Percentiles rank a stretch among this genome's conserved stretches.
Conservation (phyloP, 2,329 filamentous ascomycete species). For the Lecanosticta acicola region DNA sequence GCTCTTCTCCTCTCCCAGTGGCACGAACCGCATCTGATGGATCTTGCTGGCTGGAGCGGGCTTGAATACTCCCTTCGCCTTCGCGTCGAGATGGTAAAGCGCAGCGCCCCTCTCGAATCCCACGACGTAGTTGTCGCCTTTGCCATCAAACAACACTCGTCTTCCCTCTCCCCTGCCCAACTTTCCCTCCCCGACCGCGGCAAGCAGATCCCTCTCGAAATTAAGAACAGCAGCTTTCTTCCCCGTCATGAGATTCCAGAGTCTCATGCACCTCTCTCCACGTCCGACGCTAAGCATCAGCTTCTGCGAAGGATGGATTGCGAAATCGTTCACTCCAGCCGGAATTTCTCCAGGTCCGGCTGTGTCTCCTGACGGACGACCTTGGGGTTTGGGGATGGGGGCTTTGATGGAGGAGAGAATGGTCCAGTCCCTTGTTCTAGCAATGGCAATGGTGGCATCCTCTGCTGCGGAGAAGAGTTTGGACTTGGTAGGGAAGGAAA, state of each 20-base stretch:
- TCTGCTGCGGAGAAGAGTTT: slow-evolving; percentile 86
- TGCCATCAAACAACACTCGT: slow-evolving; percentile 71
- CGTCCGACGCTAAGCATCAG: slow-evolving; percentile 89
- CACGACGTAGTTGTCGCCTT: slow-evolving; percentile 78
- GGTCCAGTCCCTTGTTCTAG: slow-evolving; percentile 82
- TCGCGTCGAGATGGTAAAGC: slow-evolving; percentile 83
- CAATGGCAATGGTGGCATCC: slow-evolving; percentile 86
- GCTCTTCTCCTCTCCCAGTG: slow-evolving; percentile 37
- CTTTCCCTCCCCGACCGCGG: slow-evolving; percentile 68
- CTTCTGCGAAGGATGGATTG: slow-evolving; percentile 93
- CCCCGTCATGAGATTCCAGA: slow-evolving; percentile 96
- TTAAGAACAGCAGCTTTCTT: slow-evolving; percentile 91
- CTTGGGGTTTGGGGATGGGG: slow-evolving; percentile 72
- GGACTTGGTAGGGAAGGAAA: slow-evolving; percentile 76
- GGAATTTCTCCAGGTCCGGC: slow-evolving; percentile 74
- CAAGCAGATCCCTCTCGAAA: slow-evolving; percentile 68
- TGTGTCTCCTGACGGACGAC: slow-evolving; percentile 83
- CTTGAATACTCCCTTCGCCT: slow-evolving; percentile 68
- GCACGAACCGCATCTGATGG: slow-evolving; percentile 64
- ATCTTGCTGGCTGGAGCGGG: slow-evolving; percentile 68
- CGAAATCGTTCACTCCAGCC: slow-evolving; percentile 89
- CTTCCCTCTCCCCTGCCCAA: slow-evolving; percentile 76
- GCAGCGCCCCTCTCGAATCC: slow-evolving; percentile 80
- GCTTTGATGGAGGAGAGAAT: slow-evolving; percentile 83
- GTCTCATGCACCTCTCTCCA: slow-evolving; percentile 82